Evolutionary conservation across 108 stramenopile species (phyloP), one percentile per base, ranked within the genome.

Genomic region (Aurantiochytrium sp.): DNA sequence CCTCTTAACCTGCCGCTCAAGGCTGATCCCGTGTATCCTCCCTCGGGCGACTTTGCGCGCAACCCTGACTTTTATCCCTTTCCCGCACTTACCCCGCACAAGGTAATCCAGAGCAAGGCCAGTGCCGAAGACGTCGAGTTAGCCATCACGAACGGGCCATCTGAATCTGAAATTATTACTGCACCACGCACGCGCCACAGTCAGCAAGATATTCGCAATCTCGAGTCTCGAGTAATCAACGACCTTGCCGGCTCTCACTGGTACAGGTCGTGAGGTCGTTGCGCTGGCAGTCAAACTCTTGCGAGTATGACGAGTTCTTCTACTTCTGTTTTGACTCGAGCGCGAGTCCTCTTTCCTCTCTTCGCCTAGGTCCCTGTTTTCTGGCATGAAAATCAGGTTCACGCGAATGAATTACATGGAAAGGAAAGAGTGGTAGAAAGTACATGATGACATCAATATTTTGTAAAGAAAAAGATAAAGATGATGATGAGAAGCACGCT

Each of bases 31-130:
- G 16, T 45, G 23, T 53, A n/a, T 35, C 45, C 19, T 45, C 18
- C 45, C 6, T 47, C 76, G n/a, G 76, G 76, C 25, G 76, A 83
- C 23, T 83, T 83, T 53, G 45, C 45, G 76, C n/a, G 19, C 43
- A 83, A 83, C 76, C 49, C 45, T 12, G 76, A 83, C 51, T 83
- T 83, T 23, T 83, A 53, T 23, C 76, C 76, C 49, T 83, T 83
- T 18, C 64, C 64, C 1, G 64, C 64, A 10, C 64, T 69, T 18
- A 23, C 18, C 10, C 42, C 64, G 8, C 64, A 57, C 55, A 57
- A 8, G 14, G 16, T 23, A 1, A 4, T 69, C 64, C 14, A 69
- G 1, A 8, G 35, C 25, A 14, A 23, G 8, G 64, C 21, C 1
- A 69, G 64, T 23, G 42, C 42, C 64, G 64, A 12, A 16, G 64